Percentiles rank a stretch among this genome's conserved stretches.
These are phyloP conservation scores for Oryza meridionalis DNA, from an alignment of 176 grass and related monocot genomes.

Conservation along the genomic window DNA sequence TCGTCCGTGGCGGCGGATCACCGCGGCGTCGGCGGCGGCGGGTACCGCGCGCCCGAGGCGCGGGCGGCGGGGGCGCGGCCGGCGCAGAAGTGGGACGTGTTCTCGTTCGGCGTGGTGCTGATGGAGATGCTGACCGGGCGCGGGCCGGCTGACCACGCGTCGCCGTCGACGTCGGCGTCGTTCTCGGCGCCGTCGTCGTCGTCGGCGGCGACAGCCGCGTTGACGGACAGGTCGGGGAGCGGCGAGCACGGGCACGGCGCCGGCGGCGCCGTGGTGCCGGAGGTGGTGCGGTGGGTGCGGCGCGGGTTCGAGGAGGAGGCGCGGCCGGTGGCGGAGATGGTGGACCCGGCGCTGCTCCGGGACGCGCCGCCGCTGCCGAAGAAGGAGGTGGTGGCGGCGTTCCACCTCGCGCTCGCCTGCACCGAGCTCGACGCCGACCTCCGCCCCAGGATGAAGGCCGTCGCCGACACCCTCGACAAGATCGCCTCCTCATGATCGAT, in stretches of 20 bases:
- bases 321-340: conserved; percentile 62
- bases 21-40: conserved; percentile 37
- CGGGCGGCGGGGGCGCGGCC: conserved; percentile 13
- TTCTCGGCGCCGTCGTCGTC: conserved; percentile 43
- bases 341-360: conserved; percentile 55
- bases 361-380: conserved; percentile 51
- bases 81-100: conserved; percentile 88
- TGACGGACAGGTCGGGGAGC: conserved; percentile 41
- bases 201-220: neutral
- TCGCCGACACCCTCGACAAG: conserved; percentile 78
- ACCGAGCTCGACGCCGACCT: conserved; percentile 61
- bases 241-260: conserved; percentile 37
- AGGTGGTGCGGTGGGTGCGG: conserved; percentile 79
- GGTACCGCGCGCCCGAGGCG: conserved; percentile 74
- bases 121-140: conserved; percentile 74
- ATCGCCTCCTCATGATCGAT: conserved; percentile 19
- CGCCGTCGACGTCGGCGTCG: conserved; percentile 53
- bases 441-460: conserved; percentile 78
- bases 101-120: conserved; percentile 70
- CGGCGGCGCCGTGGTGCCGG: conserved; percentile 28
- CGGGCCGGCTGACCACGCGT: conserved; percentile 51
- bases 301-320: conserved; percentile 64
- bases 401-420: conserved; percentile 80
- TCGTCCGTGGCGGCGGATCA: neutral
- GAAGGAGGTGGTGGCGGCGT: conserved; percentile 79